Evolutionary conservation across 1,284 basidiomycete genomes (phyloP).

Genomic region (Athelia psychrophila): DNA sequence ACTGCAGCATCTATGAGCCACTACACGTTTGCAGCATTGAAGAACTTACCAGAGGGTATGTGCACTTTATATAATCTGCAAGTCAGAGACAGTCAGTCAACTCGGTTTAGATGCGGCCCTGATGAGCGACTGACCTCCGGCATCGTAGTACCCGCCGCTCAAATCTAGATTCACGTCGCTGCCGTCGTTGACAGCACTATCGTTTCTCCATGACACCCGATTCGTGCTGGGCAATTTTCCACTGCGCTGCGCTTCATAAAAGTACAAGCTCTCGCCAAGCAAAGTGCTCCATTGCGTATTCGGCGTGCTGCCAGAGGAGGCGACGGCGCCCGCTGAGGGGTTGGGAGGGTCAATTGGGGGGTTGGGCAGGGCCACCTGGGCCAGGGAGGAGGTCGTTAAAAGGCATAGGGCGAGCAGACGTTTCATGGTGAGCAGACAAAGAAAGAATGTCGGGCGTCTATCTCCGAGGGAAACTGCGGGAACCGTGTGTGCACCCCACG

Average conservation of each 20-base stretch:
- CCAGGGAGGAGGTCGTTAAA: slow-evolving; percentile 18
- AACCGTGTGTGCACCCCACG: slow-evolving; percentile 3
- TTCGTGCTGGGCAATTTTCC: slow-evolving; percentile 70
- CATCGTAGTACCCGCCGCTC: slow-evolving; percentile 89
- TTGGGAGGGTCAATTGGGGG: slow-evolving; percentile 64
- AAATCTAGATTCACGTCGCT: slow-evolving; percentile 73
- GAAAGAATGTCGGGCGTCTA: not conserved
- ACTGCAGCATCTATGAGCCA: slow-evolving; percentile 32
- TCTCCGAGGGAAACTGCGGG: too few species aligned
- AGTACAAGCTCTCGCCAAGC: slow-evolving; percentile 80
- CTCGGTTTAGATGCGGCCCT: not conserved
- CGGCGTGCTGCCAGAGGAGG: slow-evolving; percentile 45
- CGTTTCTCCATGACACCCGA: slow-evolving; percentile 85
- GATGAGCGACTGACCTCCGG: slow-evolving; percentile 58
- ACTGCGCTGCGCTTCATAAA: slow-evolving; percentile 90
- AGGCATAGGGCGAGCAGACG: slow-evolving; percentile 16
- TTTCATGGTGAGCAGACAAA: slow-evolving; percentile 18
- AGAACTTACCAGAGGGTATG: slow-evolving; percentile 66
- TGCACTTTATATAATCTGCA: slow-evolving; percentile 84
- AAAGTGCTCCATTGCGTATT: slow-evolving; percentile 81
- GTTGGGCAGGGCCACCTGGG: slow-evolving; percentile 63
- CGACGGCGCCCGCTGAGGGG: slow-evolving; percentile 50
- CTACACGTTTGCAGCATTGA: slow-evolving; percentile 1
- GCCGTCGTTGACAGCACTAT: slow-evolving; percentile 77
- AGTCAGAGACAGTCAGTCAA: not conserved